Evolutionary conservation across 2,329 filamentous ascomycete species (phyloP).

Genomic region (Biscogniauxia sp.): DNA sequence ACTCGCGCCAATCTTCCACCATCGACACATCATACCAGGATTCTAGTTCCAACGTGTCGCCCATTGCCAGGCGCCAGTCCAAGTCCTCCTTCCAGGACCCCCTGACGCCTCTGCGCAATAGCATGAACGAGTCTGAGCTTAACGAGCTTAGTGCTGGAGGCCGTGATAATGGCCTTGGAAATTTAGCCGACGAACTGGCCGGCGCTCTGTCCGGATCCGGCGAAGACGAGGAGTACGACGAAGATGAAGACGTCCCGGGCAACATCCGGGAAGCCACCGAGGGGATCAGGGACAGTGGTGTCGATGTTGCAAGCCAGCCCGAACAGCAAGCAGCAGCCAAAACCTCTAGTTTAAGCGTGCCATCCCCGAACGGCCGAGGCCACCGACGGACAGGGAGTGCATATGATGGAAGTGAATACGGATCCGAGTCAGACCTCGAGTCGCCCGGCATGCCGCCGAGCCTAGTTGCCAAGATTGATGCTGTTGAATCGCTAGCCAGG

Average conservation of each 20-base stretch:
- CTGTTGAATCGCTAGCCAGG: slow-evolving; percentile 67
- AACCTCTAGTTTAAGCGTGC: slow-evolving; percentile 44
- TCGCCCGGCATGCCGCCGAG: slow-evolving; percentile 65
- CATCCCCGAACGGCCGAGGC: slow-evolving; percentile 39
- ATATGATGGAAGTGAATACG: slow-evolving; percentile 74
- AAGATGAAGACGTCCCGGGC: slow-evolving; percentile 35
- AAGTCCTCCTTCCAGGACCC: slow-evolving; percentile 52
- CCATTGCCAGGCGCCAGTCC: slow-evolving; percentile 47
- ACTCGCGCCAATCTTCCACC: slow-evolving; percentile 57
- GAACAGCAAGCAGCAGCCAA: slow-evolving; percentile 30
- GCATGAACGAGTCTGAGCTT: slow-evolving; percentile 48
- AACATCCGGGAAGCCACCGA: slow-evolving; percentile 27
- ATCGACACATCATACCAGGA: slow-evolving; percentile 42
- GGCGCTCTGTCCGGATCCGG: slow-evolving; percentile 68
- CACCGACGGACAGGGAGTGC: slow-evolving; percentile 55
- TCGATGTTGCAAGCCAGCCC: slow-evolving; percentile 38
- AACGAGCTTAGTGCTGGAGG: slow-evolving; percentile 43
- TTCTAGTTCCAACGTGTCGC: slow-evolving; percentile 42
- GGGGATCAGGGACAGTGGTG: slow-evolving; percentile 40
- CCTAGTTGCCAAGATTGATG: slow-evolving; percentile 68
- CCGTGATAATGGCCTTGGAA: slow-evolving; percentile 63
- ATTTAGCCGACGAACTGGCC: slow-evolving; percentile 77
- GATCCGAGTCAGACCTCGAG: slow-evolving; percentile 69
- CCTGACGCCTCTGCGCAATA: slow-evolving; percentile 46
- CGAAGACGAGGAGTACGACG: slow-evolving; percentile 53